phyloP scores from a whole-genome alignment of 805 yeast genomes.

The Yamadazyma akitaensis region DNA sequence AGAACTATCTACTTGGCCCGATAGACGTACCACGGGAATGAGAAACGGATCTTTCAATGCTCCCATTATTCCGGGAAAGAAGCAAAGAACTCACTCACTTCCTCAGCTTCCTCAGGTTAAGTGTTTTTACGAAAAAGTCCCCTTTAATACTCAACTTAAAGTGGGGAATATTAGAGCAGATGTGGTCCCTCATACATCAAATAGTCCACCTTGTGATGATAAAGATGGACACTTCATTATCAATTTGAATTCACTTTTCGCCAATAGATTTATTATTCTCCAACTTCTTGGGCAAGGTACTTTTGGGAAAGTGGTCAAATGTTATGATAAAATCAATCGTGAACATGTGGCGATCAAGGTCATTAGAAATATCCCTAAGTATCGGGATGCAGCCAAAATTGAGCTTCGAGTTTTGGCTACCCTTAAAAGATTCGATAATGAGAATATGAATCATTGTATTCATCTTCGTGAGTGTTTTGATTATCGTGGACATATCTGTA shows the following conservation, averaged over 20 bases:
- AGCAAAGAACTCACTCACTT: constrained; percentile 40
- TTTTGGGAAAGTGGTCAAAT: constrained; percentile 84
- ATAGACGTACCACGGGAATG: not conserved
- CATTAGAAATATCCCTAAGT: constrained; percentile 87
- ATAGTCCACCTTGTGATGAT: constrained; percentile 51
- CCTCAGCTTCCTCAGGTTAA: constrained; percentile 45
- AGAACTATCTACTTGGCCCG: not conserved
- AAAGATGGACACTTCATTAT: constrained; percentile 74
- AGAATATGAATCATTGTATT: constrained; percentile 70
- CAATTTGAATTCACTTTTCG: constrained; percentile 55
- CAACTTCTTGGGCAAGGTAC: constrained; percentile 87
- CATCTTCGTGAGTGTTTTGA: constrained; percentile 89
- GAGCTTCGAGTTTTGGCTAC: constrained; percentile 82
- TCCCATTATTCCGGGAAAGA: constrained; percentile 14
- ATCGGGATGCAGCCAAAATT: constrained; percentile 91
- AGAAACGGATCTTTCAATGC: not conserved
- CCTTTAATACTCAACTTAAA: constrained; percentile 29
- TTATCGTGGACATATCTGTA: constrained; percentile 88
- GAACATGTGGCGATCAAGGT: constrained; percentile 84
- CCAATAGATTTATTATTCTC: constrained; percentile 70
- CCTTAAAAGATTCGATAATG: constrained; percentile 66
- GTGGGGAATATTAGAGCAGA: constrained; percentile 39
- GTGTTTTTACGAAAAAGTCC: constrained; percentile 38
- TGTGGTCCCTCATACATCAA: constrained; percentile 34
- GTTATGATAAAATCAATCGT: constrained; percentile 62